Percentiles rank a stretch among this genome's conserved stretches.
Evolutionary conservation across 306 rosid species (phyloP).

Genomic region (Carpinus viminea): DNA sequence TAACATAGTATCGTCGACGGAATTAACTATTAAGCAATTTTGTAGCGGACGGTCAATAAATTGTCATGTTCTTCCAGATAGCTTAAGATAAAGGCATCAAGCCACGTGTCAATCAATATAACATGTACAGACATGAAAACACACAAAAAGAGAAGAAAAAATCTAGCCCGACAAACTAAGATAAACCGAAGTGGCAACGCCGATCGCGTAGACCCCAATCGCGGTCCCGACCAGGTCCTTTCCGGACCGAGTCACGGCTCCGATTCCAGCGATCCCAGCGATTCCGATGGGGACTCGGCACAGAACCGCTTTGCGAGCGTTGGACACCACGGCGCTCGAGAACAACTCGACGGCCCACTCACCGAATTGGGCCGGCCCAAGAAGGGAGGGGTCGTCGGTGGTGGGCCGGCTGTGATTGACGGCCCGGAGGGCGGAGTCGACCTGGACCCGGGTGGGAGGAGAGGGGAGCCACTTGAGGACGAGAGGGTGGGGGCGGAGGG

Average conservation of each 20-base stretch:
- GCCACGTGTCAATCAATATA: background rate
- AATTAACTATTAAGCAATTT: too few relatives aligned
- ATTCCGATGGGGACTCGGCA: slow-evolving; percentile 65
- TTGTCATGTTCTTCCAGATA: background rate
- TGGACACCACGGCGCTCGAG: slow-evolving; percentile 47
- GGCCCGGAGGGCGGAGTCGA: slow-evolving; percentile 64
- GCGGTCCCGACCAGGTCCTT: slow-evolving; percentile 52
- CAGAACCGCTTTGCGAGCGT: slow-evolving; percentile 52
- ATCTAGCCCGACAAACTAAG: slow-evolving; percentile 46
- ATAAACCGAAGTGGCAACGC: slow-evolving; percentile 55
- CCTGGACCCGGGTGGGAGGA: slow-evolving; percentile 56
- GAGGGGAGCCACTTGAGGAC: slow-evolving; percentile 59
- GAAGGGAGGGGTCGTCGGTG: slow-evolving; percentile 4
- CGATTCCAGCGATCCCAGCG: slow-evolving; percentile 68
- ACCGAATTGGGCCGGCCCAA: slow-evolving; percentile 48
- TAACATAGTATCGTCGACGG: too few relatives aligned
- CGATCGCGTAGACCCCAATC: slow-evolving; percentile 68
- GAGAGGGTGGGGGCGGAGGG: slow-evolving; percentile 40
- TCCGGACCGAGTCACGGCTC: slow-evolving; percentile 53
- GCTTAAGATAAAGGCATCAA: background rate
- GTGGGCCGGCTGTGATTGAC: slow-evolving; percentile 18
- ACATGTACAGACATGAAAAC: background rate
- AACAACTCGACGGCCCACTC: slow-evolving; percentile 69
- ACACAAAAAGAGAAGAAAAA: background rate
- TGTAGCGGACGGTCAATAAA: background rate